Evolutionary conservation across 805 yeast species (phyloP), one percentile per base, ranked within the genome.

Genomic region (Saccharomycopsis babjevae): DNA sequence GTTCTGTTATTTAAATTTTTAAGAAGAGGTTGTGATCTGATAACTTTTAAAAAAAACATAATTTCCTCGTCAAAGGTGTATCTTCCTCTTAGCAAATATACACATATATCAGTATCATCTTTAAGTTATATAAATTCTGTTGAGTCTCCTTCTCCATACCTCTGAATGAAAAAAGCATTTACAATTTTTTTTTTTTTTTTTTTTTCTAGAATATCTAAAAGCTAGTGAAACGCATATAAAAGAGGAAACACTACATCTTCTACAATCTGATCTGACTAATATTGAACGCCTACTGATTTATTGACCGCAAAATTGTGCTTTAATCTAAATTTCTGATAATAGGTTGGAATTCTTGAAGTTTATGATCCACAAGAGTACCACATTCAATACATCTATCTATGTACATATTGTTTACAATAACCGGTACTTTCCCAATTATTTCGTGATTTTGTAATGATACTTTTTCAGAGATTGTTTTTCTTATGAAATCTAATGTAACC

Each of bases 341-440:
- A 22, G 52, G 52, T 22, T 46, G 52, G 28, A 46, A 46, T 18
- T 18, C 52, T 46, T 22, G 16, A 46, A 46, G 52, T 22, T 46
- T 46, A 13, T 46, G 28, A 46, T 46, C 52, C 32, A 46, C 28
- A 46, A 46, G 52, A 3, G 32, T 22, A 11, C 52, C 32, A 22
- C 16, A 10, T 16, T 39, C 50, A 18, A 61, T 54, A n/a, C 57
- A 54, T 13, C 40, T 39, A 22, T 38, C 7, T 18, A 63, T 36
- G 30, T 54, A 63, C n/a, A 39, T 39, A 18, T 61, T 62, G 42
- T 61, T 63, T 20, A 63, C 64, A 16, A 63, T 52, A 34, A 64
- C 36, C 1, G 64, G 61, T 5, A 62, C 36, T 20, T 57, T 54
- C 15, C 55, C 54, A 15, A 13, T 18, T 15, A 56, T 20, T 20